A percentile compares a stretch with the other conserved stretches of the same genome.
Evolutionary conservation across 208 protist genomes (phyloP).

Genomic region (Crithidia expoeki): DNA sequence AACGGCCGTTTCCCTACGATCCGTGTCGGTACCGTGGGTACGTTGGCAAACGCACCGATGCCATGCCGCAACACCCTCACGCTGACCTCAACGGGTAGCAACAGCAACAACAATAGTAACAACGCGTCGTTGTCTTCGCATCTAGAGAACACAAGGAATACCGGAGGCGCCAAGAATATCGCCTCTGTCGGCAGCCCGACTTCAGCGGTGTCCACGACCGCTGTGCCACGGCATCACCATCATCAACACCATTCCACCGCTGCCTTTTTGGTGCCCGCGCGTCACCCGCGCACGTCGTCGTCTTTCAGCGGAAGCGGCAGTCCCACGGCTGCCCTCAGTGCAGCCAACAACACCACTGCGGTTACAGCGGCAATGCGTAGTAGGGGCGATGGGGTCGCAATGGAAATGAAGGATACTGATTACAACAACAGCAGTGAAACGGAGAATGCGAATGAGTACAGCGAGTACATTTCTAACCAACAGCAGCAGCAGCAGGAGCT

Average conservation of each 20-base stretch:
- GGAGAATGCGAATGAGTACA: background rate
- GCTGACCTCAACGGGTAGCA: no score
- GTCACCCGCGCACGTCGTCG: constrained; percentile 3
- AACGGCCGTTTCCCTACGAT: constrained; percentile 6
- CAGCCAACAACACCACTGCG: background rate
- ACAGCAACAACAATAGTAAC: background rate
- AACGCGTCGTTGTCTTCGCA: background rate
- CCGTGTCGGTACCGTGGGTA: constrained; percentile 10
- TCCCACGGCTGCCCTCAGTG: background rate
- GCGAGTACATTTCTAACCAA: background rate
- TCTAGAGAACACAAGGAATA: background rate
- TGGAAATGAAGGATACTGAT: background rate
- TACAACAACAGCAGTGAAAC: background rate
- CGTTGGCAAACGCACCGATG: constrained; percentile 11
- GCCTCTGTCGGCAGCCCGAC: background rate
- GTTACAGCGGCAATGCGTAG: background rate
- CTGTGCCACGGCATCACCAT: constrained; percentile 18
- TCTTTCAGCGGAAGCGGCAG: constrained; percentile 9
- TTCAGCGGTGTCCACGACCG: background rate
- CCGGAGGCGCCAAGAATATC: background rate
- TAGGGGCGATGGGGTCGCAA: background rate
- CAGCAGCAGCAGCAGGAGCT: background rate
- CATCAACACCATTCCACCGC: constrained; percentile 19
- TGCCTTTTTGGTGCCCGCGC: background rate
- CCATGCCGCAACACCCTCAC: constrained; percentile 5